Percentiles rank a stretch among this genome's conserved stretches.
Conservation (phyloP, 306 rosid species). For the Malus sieversii region DNA sequence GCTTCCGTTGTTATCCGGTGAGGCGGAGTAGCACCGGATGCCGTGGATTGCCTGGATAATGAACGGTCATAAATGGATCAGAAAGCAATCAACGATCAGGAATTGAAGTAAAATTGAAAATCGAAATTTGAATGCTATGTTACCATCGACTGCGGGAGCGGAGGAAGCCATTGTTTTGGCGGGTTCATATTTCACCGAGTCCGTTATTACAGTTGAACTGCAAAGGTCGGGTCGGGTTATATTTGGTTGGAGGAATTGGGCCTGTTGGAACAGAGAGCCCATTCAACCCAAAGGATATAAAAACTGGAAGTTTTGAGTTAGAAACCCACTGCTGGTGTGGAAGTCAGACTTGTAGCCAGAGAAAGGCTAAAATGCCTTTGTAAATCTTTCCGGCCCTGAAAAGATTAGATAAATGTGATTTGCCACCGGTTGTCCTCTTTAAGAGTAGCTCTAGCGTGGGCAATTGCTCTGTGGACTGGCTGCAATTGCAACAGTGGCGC, state of each 20-base stretch:
- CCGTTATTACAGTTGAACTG: neutral
- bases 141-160: neutral
- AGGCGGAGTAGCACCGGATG: slow-evolving; percentile 25
- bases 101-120: neutral
- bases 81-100: neutral
- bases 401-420: too few species aligned
- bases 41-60: slow-evolving; percentile 12
- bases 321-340: too few species aligned
- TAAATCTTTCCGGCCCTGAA: too few species aligned
- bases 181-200: neutral
- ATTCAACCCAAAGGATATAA: too few species aligned
- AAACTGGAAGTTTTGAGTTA: accelerated
- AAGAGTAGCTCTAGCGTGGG: too few species aligned
- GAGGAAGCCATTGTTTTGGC: slow-evolving; percentile 8
- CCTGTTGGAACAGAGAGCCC: too few species aligned
- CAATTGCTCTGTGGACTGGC: too few species aligned
- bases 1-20: slow-evolving; percentile 9
- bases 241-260: neutral
- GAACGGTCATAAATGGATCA: neutral
- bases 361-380: accelerated
- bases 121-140: neutral
- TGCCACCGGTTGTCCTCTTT: too few species aligned
- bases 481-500: too few species aligned
- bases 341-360: accelerated
- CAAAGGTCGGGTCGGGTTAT: neutral